A percentile compares a stretch with the other conserved stretches of the same genome.
These are phyloP conservation scores for Fraxinus albicans DNA, from an alignment of 305 asterid species.

Conservation along the genomic window DNA sequence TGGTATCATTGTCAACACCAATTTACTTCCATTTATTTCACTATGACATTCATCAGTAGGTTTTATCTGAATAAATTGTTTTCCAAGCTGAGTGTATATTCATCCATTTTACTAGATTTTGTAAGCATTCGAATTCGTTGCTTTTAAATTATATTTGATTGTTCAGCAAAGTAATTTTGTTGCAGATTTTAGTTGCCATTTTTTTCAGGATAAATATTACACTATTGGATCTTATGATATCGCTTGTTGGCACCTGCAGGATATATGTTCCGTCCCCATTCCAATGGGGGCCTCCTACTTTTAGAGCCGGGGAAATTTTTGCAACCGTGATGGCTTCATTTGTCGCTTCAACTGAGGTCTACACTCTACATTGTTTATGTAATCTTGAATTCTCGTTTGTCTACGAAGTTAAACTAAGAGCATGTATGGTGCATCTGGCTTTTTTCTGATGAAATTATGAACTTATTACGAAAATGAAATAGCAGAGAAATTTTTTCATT, in stretches of 20 bases:
- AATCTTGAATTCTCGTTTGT: not conserved
- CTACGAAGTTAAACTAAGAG: not conserved
- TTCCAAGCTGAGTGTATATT: not conserved
- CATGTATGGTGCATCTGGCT: not conserved
- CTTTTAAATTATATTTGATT: not conserved
- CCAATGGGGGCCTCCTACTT: slow-evolving; percentile 69
- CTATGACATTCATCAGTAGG: not conserved
- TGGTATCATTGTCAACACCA: slow-evolving; percentile 39
- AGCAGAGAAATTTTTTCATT: not conserved
- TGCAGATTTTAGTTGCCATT: not conserved
- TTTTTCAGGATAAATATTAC: not conserved
- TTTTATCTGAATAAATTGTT: not conserved
- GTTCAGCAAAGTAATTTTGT: not conserved
- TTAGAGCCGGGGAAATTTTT: slow-evolving; percentile 45
- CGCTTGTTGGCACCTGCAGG: slow-evolving; percentile 30
- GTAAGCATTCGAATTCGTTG: not conserved
- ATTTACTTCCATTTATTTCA: not conserved
- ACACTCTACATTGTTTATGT: not conserved
- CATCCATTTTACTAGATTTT: not conserved
- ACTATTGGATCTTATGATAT: not conserved
- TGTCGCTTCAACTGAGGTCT: slow-evolving; percentile 48
- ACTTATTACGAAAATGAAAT: not conserved
- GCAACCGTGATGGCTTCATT: slow-evolving; percentile 48
- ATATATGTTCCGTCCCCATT: slow-evolving; percentile 52
- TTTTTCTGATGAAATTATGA: not conserved